These are phyloP conservation scores for Phialocephala sp. DNA, from an alignment of 2,329 filamentous ascomycete species.

Conservation along the genomic window DNA sequence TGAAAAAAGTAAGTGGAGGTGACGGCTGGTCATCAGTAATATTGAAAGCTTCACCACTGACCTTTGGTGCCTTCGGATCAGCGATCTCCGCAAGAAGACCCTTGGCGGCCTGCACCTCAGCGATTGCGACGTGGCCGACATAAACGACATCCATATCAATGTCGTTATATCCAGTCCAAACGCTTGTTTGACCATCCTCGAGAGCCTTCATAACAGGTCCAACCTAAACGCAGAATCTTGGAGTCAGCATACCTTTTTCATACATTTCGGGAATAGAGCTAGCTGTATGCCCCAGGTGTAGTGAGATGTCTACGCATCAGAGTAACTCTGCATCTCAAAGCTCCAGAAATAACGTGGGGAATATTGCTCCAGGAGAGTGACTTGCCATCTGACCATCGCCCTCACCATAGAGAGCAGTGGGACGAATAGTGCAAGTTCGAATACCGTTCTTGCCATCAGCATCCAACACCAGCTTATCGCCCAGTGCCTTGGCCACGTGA, in stretches of 20 bases:
- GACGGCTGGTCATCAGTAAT: slow-evolving; percentile 34
- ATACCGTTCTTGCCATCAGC: slow-evolving; percentile 46
- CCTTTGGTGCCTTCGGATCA: slow-evolving; percentile 25
- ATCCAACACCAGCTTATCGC: slow-evolving; percentile 33
- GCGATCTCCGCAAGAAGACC: slow-evolving; percentile 36
- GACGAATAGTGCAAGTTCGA: slow-evolving; percentile 56
- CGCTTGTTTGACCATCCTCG: slow-evolving; percentile 54
- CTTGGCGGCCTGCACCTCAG: slow-evolving; percentile 51
- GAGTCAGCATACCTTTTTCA: too few species aligned
- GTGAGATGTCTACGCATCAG: too few species aligned
- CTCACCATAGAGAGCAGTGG: slow-evolving; percentile 58
- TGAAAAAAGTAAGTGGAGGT: slow-evolving; percentile 32
- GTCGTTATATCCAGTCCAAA: slow-evolving; percentile 57
- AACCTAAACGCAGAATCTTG: slow-evolving; percentile 4
- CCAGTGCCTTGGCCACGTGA: slow-evolving; percentile 34
- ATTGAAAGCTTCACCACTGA: slow-evolving; percentile 36
- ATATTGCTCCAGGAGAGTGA: too few species aligned
- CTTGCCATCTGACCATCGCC: slow-evolving; percentile 43
- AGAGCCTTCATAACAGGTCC: slow-evolving; percentile 49
- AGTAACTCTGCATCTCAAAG: too few species aligned
- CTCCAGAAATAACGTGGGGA: too few species aligned
- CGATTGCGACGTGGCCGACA: slow-evolving; percentile 43
- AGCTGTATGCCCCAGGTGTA: too few species aligned
- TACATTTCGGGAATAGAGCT: too few species aligned
- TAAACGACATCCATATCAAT: slow-evolving; percentile 51